A percentile compares a stretch with the other conserved stretches of the same genome.
Conservation (phyloP, 768 basidiomycete species). For the Leccinellum luteum region DNA sequence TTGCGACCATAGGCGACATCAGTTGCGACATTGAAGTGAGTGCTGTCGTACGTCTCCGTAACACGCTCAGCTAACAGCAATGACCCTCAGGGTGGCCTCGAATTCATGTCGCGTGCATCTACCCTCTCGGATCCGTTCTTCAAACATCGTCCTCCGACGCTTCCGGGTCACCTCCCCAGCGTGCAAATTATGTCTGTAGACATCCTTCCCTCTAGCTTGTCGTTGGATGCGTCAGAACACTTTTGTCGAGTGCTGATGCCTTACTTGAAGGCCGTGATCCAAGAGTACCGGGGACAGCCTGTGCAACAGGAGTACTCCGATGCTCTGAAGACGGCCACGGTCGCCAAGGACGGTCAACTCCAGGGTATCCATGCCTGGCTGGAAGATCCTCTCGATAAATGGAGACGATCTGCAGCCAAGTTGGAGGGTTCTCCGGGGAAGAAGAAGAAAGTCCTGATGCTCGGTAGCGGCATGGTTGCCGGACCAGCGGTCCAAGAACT, state of each 20-base stretch:
- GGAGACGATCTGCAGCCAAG: conserved; percentile 25
- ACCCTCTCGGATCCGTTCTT: conserved; percentile 79
- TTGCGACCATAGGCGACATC: conserved; percentile 79
- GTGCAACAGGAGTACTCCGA: conserved; percentile 30
- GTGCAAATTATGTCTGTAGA: conserved; percentile 87
- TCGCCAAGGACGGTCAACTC: conserved; percentile 60
- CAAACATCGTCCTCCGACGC: conserved; percentile 41
- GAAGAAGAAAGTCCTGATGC: conserved; percentile 71
- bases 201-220: conserved; percentile 83
- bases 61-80: not conserved
- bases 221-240: conserved; percentile 74
- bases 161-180: conserved; percentile 47
- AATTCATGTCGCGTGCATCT: conserved; percentile 75
- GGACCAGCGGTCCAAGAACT: conserved; percentile 82
- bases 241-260: conserved; percentile 68
- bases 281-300: conserved; percentile 33
- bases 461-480: conserved; percentile 96
- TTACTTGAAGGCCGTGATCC: conserved; percentile 61
- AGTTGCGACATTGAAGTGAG: conserved; percentile 81
- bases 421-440: conserved; percentile 30
- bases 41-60: not conserved
- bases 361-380: conserved; percentile 58
- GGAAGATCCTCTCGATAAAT: conserved; percentile 45
- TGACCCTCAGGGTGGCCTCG: conserved; percentile 65
- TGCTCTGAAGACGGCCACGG: conserved; percentile 68